A percentile compares a stretch with the other conserved stretches of the same genome.
These are phyloP conservation scores for Saccharomycodes ludwigii DNA, from an alignment of 805 yeast genomes.

Conservation along the genomic window DNA sequence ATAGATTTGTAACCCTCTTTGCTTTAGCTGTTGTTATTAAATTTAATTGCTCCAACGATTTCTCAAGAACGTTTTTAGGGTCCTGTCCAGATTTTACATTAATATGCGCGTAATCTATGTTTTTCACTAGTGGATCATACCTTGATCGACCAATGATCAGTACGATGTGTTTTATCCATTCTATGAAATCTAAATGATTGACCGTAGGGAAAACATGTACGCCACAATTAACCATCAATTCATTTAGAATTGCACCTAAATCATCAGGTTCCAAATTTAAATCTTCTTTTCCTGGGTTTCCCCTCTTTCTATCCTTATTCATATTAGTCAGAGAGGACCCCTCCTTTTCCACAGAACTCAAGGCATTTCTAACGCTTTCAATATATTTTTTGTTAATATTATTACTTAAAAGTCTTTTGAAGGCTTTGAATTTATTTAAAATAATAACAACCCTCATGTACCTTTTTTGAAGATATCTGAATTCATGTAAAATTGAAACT, in stretches of 20 bases:
- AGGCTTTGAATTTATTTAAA: slow-evolving; percentile 37
- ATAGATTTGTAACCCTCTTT: slow-evolving; percentile 29
- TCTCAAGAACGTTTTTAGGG: slow-evolving; percentile 32
- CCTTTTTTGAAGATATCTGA: slow-evolving; percentile 14
- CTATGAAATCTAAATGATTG: slow-evolving; percentile 30
- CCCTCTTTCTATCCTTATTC: slow-evolving; percentile 5
- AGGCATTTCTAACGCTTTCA: slow-evolving; percentile 18
- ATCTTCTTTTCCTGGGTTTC: slow-evolving; percentile 7
- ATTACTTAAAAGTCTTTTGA: slow-evolving; percentile 30
- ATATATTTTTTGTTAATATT: slow-evolving; percentile 35
- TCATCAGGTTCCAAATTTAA: slow-evolving; percentile 5
- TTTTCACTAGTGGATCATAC: slow-evolving; percentile 44
- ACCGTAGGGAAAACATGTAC: slow-evolving; percentile 8
- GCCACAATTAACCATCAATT: slow-evolving; percentile 4
- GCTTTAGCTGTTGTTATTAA: slow-evolving; percentile 43
- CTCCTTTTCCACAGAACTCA: slow-evolving; percentile 3
- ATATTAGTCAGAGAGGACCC: too few relatives aligned
- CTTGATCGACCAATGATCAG: slow-evolving; percentile 40
- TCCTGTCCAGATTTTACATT: slow-evolving; percentile 46
- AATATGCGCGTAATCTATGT: slow-evolving; percentile 41
- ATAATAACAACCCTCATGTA: slow-evolving; percentile 29
- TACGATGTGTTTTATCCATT: slow-evolving; percentile 49
- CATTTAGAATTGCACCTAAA: slow-evolving; percentile 4
- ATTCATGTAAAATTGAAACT: slow-evolving; percentile 13
- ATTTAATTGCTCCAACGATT: slow-evolving; percentile 44